phyloP scores from a whole-genome alignment of 176 grass and related monocot genomes.

The Pontederia crassipes region DNA sequence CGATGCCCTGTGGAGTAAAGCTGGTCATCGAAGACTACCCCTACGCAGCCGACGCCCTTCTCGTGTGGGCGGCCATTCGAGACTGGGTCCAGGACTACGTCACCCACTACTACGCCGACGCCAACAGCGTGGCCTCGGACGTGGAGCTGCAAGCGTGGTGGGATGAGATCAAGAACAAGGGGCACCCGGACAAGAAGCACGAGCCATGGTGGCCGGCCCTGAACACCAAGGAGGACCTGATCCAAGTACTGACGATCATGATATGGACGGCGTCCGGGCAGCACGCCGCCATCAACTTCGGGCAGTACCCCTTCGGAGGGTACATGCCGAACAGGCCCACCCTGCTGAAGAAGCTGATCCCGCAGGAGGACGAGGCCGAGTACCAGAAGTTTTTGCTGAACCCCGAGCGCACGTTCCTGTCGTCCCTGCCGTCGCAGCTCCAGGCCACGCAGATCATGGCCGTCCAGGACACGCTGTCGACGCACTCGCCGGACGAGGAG shows the following conservation, averaged over 20 bases:
- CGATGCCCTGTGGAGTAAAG: background rate
- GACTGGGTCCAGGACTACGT: background rate
- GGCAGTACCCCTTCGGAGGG: background rate
- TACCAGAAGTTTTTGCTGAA: background rate
- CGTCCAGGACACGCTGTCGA: background rate
- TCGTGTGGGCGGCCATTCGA: background rate
- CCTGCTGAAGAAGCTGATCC: background rate
- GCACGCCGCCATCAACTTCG: conserved; percentile 2
- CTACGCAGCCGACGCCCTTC: background rate
- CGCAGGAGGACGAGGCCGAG: background rate
- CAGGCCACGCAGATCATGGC: background rate
- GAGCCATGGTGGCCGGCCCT: background rate
- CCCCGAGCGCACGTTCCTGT: background rate
- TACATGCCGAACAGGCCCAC: background rate
- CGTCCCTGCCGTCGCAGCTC: background rate
- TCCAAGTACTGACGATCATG: background rate
- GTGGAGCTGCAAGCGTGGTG: background rate
- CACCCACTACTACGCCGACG: background rate
- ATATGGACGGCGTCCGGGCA: background rate
- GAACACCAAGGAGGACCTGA: background rate
- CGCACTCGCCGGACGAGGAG: background rate
- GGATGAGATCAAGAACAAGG: background rate
- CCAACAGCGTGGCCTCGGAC: background rate
- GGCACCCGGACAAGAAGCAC: background rate
- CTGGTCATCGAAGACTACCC: background rate